Conservation (phyloP, 1,139 yeast genomes). For the Candida albicans region DNA sequence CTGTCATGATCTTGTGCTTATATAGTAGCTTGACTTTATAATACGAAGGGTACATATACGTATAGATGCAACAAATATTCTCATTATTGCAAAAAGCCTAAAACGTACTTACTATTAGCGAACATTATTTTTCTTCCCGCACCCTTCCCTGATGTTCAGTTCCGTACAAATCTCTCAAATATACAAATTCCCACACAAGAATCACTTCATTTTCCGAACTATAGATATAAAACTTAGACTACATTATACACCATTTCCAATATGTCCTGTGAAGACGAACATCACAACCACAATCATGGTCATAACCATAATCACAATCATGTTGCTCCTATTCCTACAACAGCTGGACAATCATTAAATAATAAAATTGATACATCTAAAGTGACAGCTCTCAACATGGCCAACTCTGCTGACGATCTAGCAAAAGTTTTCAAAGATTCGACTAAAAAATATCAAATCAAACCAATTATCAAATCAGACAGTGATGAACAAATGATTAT, state of each 20-base stretch:
- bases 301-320: slow-evolving; percentile 30
- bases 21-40: slow-evolving; percentile 34
- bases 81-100: no score
- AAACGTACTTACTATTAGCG: not conserved
- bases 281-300: slow-evolving; percentile 23
- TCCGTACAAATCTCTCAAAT: no score
- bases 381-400: slow-evolving; percentile 64
- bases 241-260: no score
- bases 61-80: slow-evolving; percentile 1
- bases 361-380: slow-evolving; percentile 60
- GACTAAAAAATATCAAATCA: slow-evolving; percentile 40
- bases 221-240: no score
- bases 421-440: slow-evolving; percentile 50
- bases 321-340: slow-evolving; percentile 72
- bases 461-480: slow-evolving; percentile 65
- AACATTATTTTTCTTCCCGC: not conserved
- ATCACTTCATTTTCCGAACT: no score
- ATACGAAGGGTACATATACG: slow-evolving; percentile 10
- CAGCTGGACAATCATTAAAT: slow-evolving; percentile 65
- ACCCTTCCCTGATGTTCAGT: no score
- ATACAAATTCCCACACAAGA: no score
- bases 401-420: slow-evolving; percentile 51
- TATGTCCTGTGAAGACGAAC: slow-evolving; percentile 47
- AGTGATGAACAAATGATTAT: slow-evolving; percentile 79
- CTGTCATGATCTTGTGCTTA: slow-evolving; percentile 43